Conservation (phyloP, 2,329 filamentous ascomycete genomes). For the Pseudogymnoascus verrucosus region DNA sequence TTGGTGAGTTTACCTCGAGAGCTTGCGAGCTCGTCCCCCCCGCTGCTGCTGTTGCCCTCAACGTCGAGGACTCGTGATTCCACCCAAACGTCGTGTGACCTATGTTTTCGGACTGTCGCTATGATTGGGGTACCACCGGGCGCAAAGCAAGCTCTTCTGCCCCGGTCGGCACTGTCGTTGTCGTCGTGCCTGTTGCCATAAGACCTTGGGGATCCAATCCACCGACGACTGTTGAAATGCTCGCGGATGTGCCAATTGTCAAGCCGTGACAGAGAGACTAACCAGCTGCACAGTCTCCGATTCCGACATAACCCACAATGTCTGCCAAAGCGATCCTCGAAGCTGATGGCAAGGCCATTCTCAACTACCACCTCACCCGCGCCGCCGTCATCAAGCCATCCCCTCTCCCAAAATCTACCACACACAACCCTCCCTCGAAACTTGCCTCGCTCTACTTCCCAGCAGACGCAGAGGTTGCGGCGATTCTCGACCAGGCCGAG, state of each 20-base stretch:
- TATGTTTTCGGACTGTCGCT: not conserved
- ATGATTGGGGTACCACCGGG: not conserved
- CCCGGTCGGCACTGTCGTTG: not conserved
- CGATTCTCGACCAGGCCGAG: slow-evolving; percentile 91
- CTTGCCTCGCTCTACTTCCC: slow-evolving; percentile 90
- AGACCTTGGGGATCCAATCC: not conserved
- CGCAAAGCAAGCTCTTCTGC: not conserved
- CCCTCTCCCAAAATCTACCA: slow-evolving; percentile 73
- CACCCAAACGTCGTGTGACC: not conserved
- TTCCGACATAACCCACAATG: slow-evolving; percentile 46
- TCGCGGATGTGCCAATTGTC: not conserved
- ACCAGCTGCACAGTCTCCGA: not conserved
- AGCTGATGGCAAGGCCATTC: slow-evolving; percentile 99
- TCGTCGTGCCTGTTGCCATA: not conserved
- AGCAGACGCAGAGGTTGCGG: slow-evolving; percentile 73
- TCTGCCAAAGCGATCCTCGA: slow-evolving; percentile 96
- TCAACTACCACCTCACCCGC: slow-evolving; percentile 99
- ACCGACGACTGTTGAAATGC: not conserved
- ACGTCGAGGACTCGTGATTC: not conserved
- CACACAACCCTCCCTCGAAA: slow-evolving; percentile 87
- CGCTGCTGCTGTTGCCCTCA: not conserved
- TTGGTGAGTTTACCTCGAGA: slow-evolving; percentile 2
- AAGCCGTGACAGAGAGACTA: not conserved
- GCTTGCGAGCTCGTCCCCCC: not conserved
- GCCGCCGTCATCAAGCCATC: slow-evolving; percentile 96